Conservation (phyloP, 1,284 basidiomycete species). For the Ceratobasidium sp. region DNA sequence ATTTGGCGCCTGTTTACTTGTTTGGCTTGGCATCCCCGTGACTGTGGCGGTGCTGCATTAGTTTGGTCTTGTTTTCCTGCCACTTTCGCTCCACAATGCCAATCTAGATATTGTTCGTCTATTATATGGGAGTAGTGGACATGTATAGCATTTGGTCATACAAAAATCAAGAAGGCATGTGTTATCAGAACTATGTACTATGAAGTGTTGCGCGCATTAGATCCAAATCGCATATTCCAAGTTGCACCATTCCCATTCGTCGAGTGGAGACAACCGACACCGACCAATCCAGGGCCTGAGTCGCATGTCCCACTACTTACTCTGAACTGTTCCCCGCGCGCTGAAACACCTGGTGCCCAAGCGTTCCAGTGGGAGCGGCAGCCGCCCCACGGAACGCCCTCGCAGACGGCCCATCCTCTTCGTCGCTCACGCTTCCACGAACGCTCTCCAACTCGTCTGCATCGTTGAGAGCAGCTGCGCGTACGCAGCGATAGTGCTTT, state of each 20-base stretch:
- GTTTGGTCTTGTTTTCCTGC: too few species aligned
- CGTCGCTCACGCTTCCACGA: slow-evolving; percentile 41
- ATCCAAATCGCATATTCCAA: slow-evolving; percentile 4
- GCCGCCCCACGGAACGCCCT: not conserved
- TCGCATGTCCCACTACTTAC: not conserved
- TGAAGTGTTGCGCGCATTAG: not conserved
- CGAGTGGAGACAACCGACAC: not conserved
- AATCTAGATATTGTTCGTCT: too few species aligned
- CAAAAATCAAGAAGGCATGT: slow-evolving; percentile 11
- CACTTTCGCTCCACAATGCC: too few species aligned
- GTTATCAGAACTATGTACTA: slow-evolving; percentile 14
- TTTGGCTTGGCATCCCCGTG: slow-evolving; percentile 3
- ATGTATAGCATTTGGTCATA: not conserved
- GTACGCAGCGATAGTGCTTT: slow-evolving; percentile 32
- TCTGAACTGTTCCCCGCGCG: not conserved
- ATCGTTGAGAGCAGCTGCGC: slow-evolving; percentile 15
- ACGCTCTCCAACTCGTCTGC: slow-evolving; percentile 43
- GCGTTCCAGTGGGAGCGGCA: slow-evolving; percentile 10
- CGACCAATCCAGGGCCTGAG: not conserved
- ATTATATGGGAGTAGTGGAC: too few species aligned
- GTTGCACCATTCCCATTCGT: not conserved
- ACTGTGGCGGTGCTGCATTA: too few species aligned
- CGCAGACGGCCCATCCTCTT: slow-evolving; percentile 30
- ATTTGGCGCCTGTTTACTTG: not conserved
- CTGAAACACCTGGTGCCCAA: slow-evolving; percentile 27